These are phyloP conservation scores for Fraxinus latifolia DNA, from an alignment of 305 asterid genomes.

Conservation along the genomic window DNA sequence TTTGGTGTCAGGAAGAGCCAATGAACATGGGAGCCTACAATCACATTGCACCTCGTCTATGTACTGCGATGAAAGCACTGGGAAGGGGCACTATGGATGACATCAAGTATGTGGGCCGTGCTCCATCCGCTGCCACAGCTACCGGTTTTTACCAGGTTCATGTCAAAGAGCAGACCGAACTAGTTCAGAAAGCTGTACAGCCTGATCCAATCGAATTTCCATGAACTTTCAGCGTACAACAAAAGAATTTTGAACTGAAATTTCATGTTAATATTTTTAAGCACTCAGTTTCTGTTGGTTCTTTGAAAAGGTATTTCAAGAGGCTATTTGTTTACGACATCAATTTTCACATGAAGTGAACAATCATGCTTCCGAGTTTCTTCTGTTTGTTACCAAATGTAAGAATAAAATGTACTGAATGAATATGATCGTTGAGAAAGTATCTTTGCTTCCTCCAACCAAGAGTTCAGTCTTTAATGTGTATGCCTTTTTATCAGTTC, in stretches of 20 bases:
- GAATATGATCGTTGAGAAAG: neutral
- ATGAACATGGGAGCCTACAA: constrained; percentile 95
- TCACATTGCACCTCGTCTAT: constrained; percentile 72
- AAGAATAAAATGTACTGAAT: neutral
- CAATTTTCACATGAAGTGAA: neutral
- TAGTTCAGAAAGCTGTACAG: constrained; percentile 70
- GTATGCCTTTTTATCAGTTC: neutral
- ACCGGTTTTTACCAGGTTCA: constrained; percentile 81
- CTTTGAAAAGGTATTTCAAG: neutral
- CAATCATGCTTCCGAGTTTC: neutral
- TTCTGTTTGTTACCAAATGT: neutral
- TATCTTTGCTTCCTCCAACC: neutral
- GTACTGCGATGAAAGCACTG: constrained; percentile 74
- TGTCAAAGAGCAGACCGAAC: constrained; percentile 63
- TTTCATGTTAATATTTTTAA: neutral
- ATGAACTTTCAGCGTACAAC: neutral
- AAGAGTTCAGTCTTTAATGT: neutral
- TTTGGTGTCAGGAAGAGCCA: constrained; percentile 98
- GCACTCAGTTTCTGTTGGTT: neutral
- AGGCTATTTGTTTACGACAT: neutral
- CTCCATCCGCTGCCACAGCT: constrained; percentile 94
- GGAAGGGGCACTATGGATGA: constrained; percentile 64
- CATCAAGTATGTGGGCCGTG: constrained; percentile 77
- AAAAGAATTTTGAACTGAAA: neutral
- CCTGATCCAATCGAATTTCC: constrained; percentile 44